These are phyloP conservation scores for Orbilia blumenaviensis DNA, from an alignment of 2,329 filamentous ascomycete species.

Conservation along the genomic window DNA sequence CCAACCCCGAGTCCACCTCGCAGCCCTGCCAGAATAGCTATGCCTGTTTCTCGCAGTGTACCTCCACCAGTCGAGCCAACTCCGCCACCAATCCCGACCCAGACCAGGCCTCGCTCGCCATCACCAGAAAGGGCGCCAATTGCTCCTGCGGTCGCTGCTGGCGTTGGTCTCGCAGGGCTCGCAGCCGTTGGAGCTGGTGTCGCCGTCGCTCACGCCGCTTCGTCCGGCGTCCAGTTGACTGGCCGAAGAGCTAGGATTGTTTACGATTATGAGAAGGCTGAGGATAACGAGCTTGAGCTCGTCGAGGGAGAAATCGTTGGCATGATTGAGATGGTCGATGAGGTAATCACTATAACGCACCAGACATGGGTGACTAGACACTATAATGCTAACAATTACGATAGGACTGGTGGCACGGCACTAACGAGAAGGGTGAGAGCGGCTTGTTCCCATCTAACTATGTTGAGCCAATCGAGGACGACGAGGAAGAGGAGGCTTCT, in stretches of 20 bases:
- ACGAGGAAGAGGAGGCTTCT: constrained; percentile 59
- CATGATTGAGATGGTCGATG: constrained; percentile 96
- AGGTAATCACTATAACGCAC: constrained; percentile 60
- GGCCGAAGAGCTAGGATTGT: constrained; percentile 77
- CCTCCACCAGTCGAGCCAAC: constrained; percentile 69
- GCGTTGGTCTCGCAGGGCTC: constrained; percentile 68
- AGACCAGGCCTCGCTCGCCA: constrained; percentile 68
- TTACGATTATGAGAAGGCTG: constrained; percentile 97
- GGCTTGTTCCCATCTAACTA: constrained; percentile 98
- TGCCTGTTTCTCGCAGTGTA: constrained; percentile 74
- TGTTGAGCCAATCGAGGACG: constrained; percentile 70
- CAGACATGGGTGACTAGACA: not conserved
- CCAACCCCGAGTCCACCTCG: constrained; percentile 66
- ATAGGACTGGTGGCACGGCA: constrained; percentile 95
- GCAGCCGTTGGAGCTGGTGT: constrained; percentile 55
- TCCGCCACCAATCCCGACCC: constrained; percentile 68
- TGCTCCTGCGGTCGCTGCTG: constrained; percentile 64
- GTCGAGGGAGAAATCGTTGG: constrained; percentile 86
- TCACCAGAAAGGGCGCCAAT: constrained; percentile 60
- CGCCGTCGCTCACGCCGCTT: constrained; percentile 55
- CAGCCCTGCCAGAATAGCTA: constrained; percentile 86
- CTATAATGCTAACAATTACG: not conserved
- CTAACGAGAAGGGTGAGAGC: constrained; percentile 81
- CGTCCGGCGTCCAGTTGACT: constrained; percentile 63
- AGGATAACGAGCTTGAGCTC: constrained; percentile 95